These are phyloP conservation scores for Spathaspora sp. DNA, from an alignment of 805 yeast genomes.

Conservation along the genomic window DNA sequence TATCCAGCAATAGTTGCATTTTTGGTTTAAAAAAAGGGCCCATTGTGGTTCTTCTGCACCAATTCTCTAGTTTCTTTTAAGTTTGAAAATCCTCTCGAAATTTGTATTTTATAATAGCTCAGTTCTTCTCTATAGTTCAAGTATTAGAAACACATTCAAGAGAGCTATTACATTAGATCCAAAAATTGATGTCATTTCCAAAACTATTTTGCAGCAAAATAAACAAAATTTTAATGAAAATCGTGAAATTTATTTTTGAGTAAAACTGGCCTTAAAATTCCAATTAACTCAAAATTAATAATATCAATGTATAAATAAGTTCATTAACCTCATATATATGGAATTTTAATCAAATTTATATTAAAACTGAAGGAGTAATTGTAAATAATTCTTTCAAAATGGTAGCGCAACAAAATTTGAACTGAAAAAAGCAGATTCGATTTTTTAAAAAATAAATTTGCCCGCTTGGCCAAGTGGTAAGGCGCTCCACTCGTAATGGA, in stretches of 20 bases:
- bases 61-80: too few species aligned
- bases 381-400: background rate
- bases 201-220: background rate
- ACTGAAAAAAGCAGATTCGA: background rate
- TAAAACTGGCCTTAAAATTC: background rate
- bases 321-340: background rate
- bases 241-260: background rate
- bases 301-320: background rate
- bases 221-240: background rate
- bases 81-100: too few species aligned
- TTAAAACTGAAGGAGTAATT: background rate
- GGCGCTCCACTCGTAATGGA: constrained; percentile 55
- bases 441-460: constrained; percentile 10
- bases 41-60: too few species aligned
- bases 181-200: background rate
- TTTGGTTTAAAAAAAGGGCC: too few species aligned
- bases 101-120: too few species aligned
- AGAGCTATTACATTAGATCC: too few species aligned
- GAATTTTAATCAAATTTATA: background rate
- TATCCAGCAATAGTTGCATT: too few species aligned
- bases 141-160: too few species aligned
- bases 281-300: background rate
- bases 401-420: background rate
- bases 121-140: too few species aligned
- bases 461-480: constrained; percentile 54